Percentiles rank a stretch among this genome's conserved stretches.
phyloP scores from a whole-genome alignment of 2,329 filamentous ascomycete species.

The Claviceps sp. region DNA sequence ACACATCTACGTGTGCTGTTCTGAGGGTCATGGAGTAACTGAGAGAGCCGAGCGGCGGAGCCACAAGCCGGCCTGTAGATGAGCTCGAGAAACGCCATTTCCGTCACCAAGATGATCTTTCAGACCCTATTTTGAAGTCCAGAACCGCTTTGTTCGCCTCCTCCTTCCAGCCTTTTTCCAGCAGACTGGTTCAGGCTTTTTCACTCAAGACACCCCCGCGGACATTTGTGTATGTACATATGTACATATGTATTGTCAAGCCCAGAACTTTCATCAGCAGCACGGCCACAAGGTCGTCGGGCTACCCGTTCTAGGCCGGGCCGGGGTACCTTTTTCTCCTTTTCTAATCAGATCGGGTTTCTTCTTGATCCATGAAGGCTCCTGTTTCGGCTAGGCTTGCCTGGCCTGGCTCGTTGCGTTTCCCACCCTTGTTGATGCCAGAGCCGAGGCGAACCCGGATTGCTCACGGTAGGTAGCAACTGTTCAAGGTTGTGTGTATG shows the following conservation, averaged over 20 bases:
- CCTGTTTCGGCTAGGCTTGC: neutral
- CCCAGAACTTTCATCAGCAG: no score
- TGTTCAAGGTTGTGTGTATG: no score
- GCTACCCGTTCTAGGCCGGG: neutral
- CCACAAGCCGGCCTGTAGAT: neutral
- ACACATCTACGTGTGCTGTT: neutral
- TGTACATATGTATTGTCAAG: neutral
- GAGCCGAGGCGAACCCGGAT: no score
- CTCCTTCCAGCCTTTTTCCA: neutral
- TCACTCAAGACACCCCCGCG: neutral
- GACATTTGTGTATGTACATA: neutral
- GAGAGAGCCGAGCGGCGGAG: constrained; percentile 3
- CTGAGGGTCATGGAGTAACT: neutral
- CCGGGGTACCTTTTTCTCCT: neutral
- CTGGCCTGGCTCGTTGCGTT: neutral
- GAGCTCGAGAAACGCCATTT: constrained; percentile 3
- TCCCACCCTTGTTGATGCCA: constrained; percentile 2
- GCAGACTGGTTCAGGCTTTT: neutral
- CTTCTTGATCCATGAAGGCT: neutral
- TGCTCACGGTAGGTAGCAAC: no score
- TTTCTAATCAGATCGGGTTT: neutral
- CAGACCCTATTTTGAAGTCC: constrained; percentile 5
- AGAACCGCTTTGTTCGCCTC: constrained; percentile 1
- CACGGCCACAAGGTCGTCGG: neutral
- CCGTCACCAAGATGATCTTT: constrained; percentile 13